phyloP scores from a whole-genome alignment of 139 green algal species.

The Choricystis sp. region DNA sequence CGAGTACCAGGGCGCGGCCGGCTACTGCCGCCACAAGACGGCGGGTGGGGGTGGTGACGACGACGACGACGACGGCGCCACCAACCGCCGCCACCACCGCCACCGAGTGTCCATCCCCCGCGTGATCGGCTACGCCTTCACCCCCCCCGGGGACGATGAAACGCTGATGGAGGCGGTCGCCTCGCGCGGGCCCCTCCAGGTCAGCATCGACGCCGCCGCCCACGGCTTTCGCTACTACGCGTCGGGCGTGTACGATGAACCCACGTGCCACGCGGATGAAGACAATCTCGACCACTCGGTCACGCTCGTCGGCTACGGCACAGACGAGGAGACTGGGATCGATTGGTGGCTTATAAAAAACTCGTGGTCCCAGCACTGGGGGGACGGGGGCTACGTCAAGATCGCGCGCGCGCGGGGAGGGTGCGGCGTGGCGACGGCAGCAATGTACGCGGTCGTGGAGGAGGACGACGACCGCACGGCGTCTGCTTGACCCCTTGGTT shows the following conservation, averaged over 20 bases:
- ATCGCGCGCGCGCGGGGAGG: slow-evolving; percentile 15
- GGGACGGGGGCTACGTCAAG: slow-evolving; percentile 34
- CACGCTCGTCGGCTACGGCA: slow-evolving; percentile 57
- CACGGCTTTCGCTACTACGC: slow-evolving; percentile 49
- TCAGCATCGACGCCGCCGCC: slow-evolving; percentile 37
- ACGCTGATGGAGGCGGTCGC: slow-evolving; percentile 33
- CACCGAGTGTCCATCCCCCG: not conserved
- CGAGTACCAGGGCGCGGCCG: slow-evolving; percentile 22
- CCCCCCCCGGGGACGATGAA: slow-evolving; percentile 25
- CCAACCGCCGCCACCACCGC: no score
- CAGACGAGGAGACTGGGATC: not conserved
- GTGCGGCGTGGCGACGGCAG: slow-evolving; percentile 25
- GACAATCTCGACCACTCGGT: slow-evolving; percentile 55
- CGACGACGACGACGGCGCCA: no score
- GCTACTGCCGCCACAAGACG: slow-evolving; percentile 19
- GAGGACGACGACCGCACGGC: no score
- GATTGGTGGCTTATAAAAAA: slow-evolving; percentile 26
- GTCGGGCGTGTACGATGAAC: slow-evolving; percentile 18
- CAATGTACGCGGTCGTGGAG: slow-evolving; percentile 31
- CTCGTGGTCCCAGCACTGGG: slow-evolving; percentile 15
- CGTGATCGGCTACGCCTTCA: slow-evolving; percentile 20
- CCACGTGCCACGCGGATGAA: slow-evolving; percentile 27
- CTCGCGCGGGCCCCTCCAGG: slow-evolving; percentile 13
- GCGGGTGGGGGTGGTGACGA: not conserved
- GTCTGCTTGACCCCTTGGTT: no score